Conservation (phyloP, 768 basidiomycete species). For the Suillus alpinus region DNA sequence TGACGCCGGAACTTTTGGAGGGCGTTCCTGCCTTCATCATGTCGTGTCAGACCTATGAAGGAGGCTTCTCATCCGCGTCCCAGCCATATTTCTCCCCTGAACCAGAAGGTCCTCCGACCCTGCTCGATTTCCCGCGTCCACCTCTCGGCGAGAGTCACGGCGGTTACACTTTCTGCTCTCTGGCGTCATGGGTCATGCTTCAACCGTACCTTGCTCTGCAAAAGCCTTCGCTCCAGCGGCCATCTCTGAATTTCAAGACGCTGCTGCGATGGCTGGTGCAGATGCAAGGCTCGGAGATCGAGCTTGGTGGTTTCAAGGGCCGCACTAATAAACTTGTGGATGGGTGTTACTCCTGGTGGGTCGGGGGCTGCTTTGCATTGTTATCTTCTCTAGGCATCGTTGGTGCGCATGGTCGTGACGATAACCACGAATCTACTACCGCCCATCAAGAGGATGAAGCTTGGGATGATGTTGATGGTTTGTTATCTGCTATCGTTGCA, state of each 20-base stretch:
- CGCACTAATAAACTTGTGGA: slow-evolving; percentile 98
- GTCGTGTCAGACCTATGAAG: slow-evolving; percentile 96
- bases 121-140: slow-evolving; percentile 54
- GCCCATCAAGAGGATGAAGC: slow-evolving; percentile 31
- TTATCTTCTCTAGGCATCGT: slow-evolving; percentile 58
- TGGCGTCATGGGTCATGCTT: slow-evolving; percentile 81
- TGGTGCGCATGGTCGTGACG: slow-evolving; percentile 31
- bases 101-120: slow-evolving; percentile 16
- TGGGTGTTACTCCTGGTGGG: slow-evolving; percentile 99
- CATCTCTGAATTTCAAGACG: slow-evolving; percentile 52
- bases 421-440: slow-evolving; percentile 8
- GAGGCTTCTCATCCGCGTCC: slow-evolving; percentile 84
- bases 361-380: slow-evolving; percentile 81
- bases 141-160: slow-evolving; percentile 95
- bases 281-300: slow-evolving; percentile 81
- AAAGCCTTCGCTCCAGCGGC: slow-evolving; percentile 17
- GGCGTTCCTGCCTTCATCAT: slow-evolving; percentile 79
- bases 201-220: slow-evolving; percentile 46
- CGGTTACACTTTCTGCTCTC: slow-evolving; percentile 93
- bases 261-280: slow-evolving; percentile 79
- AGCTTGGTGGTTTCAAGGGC: slow-evolving; percentile 91
- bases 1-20: slow-evolving; percentile 83
- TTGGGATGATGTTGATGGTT: slow-evolving; percentile 78
- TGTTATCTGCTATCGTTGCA: background rate
- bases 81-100: slow-evolving; percentile 56